Evolutionary conservation across 23 red algal species (phyloP).

Genomic region (Gracilaria domingensis): DNA sequence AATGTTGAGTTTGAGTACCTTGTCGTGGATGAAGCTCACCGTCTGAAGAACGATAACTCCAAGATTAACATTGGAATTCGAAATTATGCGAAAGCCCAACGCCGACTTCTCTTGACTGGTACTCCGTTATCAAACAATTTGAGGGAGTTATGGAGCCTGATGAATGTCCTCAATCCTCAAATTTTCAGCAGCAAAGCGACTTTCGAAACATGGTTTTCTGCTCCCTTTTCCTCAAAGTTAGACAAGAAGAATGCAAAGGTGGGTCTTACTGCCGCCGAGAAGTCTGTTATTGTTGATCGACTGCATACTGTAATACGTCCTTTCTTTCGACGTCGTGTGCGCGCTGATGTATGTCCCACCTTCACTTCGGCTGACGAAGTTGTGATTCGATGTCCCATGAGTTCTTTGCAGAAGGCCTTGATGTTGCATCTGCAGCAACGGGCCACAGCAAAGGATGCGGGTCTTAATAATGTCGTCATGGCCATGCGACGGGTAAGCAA

Average conservation of each 20-base stretch:
- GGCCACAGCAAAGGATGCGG: conserved; percentile 16
- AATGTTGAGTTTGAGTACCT: conserved; percentile 83
- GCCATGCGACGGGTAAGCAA: conserved; percentile 67
- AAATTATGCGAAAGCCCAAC: conserved; percentile 52
- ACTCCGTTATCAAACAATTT: conserved; percentile 96
- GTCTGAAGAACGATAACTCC: conserved; percentile 91
- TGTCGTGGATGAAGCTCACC: conserved; percentile 97
- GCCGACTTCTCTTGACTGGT: conserved; percentile 92
- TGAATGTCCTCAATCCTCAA: conserved; percentile 87
- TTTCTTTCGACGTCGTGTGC: conserved; percentile 88
- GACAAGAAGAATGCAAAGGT: conserved; percentile 48
- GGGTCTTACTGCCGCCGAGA: conserved; percentile 64
- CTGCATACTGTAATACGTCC: conserved; percentile 90
- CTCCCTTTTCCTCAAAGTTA: conserved; percentile 71
- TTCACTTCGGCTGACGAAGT: conserved; percentile 69
- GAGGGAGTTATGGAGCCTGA: conserved; percentile 87
- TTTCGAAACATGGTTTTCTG: conserved; percentile 93
- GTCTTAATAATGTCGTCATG: conserved; percentile 52
- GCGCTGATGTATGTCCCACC: conserved; percentile 81
- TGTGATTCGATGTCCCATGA: conserved; percentile 53
- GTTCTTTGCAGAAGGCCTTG: conserved; percentile 63
- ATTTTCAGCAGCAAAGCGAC: conserved; percentile 90
- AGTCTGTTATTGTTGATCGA: conserved; percentile 90
- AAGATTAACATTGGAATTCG: conserved; percentile 71
- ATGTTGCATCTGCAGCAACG: conserved; percentile 49